A percentile compares a stretch with the other conserved stretches of the same genome.
Evolutionary conservation across 75 land plant species (phyloP).

Genomic region (Selaginella tamariscina): DNA sequence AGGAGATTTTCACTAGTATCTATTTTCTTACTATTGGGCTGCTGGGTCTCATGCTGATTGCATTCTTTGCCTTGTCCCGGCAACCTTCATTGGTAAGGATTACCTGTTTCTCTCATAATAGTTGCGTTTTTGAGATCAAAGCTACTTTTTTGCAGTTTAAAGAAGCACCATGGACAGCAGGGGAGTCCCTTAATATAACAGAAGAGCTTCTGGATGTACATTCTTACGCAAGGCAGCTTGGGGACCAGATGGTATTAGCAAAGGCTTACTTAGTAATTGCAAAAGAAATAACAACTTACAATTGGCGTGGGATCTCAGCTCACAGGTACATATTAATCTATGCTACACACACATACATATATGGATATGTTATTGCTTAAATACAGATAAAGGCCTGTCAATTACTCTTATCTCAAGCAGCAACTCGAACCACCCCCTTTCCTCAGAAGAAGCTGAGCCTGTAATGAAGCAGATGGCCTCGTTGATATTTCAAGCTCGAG

Average conservation of each 20-base stretch:
- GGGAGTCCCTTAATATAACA: not conserved
- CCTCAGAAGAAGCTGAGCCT: constrained; percentile 42
- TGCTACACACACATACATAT: too few relatives aligned
- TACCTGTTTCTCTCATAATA: not conserved
- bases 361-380: too few relatives aligned
- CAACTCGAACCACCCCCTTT: constrained; percentile 38
- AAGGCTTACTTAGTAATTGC: constrained; percentile 61
- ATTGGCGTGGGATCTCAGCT: constrained; percentile 72
- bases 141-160: not conserved
- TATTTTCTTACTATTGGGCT: constrained; percentile 10
- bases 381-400: constrained; percentile 66
- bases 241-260: constrained; percentile 73
- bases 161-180: constrained; percentile 1
- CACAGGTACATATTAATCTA: too few relatives aligned
- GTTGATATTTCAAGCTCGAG: constrained; percentile 62
- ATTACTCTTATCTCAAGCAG: constrained; percentile 57
- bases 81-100: constrained; percentile 1
- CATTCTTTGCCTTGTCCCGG: constrained; percentile 11
- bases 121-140: not conserved
- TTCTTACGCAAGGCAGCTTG: constrained; percentile 39
- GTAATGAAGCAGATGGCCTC: constrained; percentile 58
- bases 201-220: constrained; percentile 15
- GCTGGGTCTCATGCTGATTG: not conserved
- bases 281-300: constrained; percentile 78
- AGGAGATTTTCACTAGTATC: not conserved